Conservation (phyloP, 768 basidiomycete species). For the Coprinopsis strossmayeri region DNA sequence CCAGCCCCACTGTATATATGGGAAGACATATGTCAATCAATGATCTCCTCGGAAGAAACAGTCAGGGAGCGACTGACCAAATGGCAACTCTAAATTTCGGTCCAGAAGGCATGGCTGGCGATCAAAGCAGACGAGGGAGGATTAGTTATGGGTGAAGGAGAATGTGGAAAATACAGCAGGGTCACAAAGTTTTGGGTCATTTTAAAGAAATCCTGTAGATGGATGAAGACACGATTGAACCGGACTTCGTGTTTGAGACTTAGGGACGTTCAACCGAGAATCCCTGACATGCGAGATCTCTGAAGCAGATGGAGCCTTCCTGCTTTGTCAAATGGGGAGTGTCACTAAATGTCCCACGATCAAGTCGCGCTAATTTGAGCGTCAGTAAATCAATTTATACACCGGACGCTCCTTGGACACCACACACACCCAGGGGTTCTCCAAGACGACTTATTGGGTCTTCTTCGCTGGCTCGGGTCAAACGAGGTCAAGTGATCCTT, state of each 20-base stretch:
- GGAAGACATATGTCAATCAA: slow-evolving; percentile 10
- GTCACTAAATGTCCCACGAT: slow-evolving; percentile 35
- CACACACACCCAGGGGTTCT: neutral
- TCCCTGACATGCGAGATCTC: slow-evolving; percentile 33
- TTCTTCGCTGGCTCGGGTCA: neutral
- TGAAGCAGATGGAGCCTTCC: slow-evolving; percentile 23
- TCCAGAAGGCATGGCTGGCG: slow-evolving; percentile 20
- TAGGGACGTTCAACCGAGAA: slow-evolving; percentile 35
- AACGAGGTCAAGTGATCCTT: neutral
- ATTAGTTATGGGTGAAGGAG: neutral
- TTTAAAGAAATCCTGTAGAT: slow-evolving; percentile 26
- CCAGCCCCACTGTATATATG: slow-evolving; percentile 41
- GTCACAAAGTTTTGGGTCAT: slow-evolving; percentile 20
- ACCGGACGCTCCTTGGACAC: slow-evolving; percentile 1
- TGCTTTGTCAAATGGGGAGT: slow-evolving; percentile 28
- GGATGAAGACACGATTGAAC: slow-evolving; percentile 37
- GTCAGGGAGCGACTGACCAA: slow-evolving; percentile 31
- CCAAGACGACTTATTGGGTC: neutral
- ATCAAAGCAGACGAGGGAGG: slow-evolving; percentile 11
- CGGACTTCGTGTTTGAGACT: slow-evolving; percentile 28
- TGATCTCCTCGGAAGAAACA: slow-evolving; percentile 12
- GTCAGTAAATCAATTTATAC: slow-evolving; percentile 4
- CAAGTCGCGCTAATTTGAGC: slow-evolving; percentile 24
- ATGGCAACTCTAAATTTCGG: slow-evolving; percentile 45
- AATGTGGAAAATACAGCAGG: slow-evolving; percentile 9